A percentile compares a stretch with the other conserved stretches of the same genome.
These are phyloP conservation scores for Aureobasidium sp. DNA, from an alignment of 2,329 filamentous ascomycete species.

Conservation along the genomic window DNA sequence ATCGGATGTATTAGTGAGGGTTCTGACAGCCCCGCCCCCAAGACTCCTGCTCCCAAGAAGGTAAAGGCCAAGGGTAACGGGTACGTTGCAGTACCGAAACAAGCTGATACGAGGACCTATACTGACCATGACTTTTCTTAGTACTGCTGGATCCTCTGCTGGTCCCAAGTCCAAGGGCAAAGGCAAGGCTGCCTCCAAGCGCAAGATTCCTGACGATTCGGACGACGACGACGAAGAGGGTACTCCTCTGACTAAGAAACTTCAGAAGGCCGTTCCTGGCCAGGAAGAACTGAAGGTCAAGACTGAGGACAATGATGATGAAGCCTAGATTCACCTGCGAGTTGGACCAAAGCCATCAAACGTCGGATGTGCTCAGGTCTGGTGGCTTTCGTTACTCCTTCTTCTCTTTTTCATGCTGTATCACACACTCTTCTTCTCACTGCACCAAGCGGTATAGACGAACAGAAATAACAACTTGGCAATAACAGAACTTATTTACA, in stretches of 20 bases:
- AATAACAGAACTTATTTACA: background rate
- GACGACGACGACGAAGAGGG: constrained; percentile 1
- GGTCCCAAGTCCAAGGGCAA: constrained; percentile 3
- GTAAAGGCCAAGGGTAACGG: background rate
- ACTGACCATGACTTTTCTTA: background rate
- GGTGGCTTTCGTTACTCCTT: background rate
- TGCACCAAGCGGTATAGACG: background rate
- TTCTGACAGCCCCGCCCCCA: background rate
- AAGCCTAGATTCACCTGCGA: background rate
- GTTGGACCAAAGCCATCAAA: background rate
- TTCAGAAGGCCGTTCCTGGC: constrained; percentile 23
- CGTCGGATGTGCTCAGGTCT: background rate
- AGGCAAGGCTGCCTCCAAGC: background rate
- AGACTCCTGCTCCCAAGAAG: constrained; percentile 7
- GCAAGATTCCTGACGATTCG: background rate
- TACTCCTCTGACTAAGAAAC: constrained; percentile 20
- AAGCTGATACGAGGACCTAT: background rate
- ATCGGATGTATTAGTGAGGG: background rate
- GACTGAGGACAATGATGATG: background rate
- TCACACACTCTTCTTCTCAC: background rate
- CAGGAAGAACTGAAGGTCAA: background rate
- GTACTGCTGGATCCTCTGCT: background rate
- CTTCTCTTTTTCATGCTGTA: background rate
- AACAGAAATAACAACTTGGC: background rate
- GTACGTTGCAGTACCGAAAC: background rate